Percentiles rank a stretch among this genome's conserved stretches.
Conservation (phyloP, 192 early-diverging fungal genomes). For the Thoreauomyces humboldtii region DNA sequence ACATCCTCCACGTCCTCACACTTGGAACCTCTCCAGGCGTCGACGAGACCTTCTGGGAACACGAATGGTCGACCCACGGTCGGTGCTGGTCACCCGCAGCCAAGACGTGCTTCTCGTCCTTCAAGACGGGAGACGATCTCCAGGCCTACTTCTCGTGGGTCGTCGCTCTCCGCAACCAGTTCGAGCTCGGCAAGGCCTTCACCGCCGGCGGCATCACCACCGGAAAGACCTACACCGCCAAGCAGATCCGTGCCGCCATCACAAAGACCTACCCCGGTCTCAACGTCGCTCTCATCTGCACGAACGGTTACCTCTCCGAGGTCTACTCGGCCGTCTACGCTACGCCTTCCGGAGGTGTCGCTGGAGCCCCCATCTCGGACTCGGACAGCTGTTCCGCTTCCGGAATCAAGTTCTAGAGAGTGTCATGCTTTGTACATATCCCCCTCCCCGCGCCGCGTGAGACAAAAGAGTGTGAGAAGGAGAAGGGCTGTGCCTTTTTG, state of each 20-base stretch:
- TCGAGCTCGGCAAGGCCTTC: slow-evolving; percentile 6
- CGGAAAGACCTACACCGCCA: slow-evolving; percentile 2
- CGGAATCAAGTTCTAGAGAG: not conserved
- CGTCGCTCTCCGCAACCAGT: slow-evolving; percentile 9
- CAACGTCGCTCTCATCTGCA: not conserved
- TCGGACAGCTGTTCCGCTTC: not conserved
- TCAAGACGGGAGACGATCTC: slow-evolving; percentile 6
- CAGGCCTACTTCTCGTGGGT: slow-evolving; percentile 1
- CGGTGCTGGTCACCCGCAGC: slow-evolving; percentile 12
- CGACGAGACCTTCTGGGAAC: not conserved
- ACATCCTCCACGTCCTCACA: too few species aligned
- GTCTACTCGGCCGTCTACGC: slow-evolving; percentile 13
- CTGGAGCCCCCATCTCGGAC: slow-evolving; percentile 1
- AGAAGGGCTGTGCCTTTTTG: too few species aligned
- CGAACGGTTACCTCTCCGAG: not conserved
- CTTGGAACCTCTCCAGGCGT: too few species aligned
- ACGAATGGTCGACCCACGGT: slow-evolving; percentile 11
- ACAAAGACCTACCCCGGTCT: slow-evolving; percentile 5
- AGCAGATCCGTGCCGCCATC: slow-evolving; percentile 3
- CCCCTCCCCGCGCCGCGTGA: too few species aligned
- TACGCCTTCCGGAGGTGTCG: slow-evolving; percentile 8
- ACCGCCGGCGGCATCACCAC: slow-evolving; percentile 1
- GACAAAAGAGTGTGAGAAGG: too few species aligned
- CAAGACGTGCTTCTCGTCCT: slow-evolving; percentile 10
- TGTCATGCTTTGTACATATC: not conserved